Conservation (phyloP, 768 basidiomycete genomes). For the Amanita brunnescens region DNA sequence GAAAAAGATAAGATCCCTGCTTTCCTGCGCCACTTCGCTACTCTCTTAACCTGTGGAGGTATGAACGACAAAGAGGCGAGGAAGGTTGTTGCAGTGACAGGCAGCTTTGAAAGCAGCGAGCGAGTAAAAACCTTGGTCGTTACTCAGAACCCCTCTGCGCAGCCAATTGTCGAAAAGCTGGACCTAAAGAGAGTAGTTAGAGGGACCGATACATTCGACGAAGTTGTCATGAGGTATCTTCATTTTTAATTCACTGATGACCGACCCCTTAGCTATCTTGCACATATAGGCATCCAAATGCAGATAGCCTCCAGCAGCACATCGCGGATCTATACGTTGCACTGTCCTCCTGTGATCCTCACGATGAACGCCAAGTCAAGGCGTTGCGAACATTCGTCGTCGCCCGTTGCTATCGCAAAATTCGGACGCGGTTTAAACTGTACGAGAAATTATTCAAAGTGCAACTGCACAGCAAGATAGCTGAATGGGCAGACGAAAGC, state of each 20-base stretch:
- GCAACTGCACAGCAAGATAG: neutral
- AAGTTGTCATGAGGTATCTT: neutral
- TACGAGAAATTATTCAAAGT: neutral
- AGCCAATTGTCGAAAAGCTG: neutral
- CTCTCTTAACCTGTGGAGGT: neutral
- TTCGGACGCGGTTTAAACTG: neutral
- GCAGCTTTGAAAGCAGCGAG: neutral
- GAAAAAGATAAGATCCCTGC: neutral
- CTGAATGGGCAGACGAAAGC: neutral
- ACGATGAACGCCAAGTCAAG: neutral
- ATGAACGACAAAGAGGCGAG: neutral
- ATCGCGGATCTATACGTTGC: neutral
- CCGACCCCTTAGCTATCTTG: neutral
- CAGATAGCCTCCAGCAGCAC: neutral
- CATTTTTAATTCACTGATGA: neutral
- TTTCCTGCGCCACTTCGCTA: too few species aligned
- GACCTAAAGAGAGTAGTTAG: neutral
- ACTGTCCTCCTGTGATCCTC: neutral
- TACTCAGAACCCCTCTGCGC: neutral
- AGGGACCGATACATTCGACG: neutral
- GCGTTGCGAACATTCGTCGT: neutral
- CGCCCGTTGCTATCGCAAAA: neutral
- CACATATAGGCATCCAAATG: neutral
- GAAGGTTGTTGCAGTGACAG: neutral
- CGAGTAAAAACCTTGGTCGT: neutral